Base-by-base conservation (phyloP, 1,284 basidiomycete species). In the Taiwanofungus camphoratus region DNA sequence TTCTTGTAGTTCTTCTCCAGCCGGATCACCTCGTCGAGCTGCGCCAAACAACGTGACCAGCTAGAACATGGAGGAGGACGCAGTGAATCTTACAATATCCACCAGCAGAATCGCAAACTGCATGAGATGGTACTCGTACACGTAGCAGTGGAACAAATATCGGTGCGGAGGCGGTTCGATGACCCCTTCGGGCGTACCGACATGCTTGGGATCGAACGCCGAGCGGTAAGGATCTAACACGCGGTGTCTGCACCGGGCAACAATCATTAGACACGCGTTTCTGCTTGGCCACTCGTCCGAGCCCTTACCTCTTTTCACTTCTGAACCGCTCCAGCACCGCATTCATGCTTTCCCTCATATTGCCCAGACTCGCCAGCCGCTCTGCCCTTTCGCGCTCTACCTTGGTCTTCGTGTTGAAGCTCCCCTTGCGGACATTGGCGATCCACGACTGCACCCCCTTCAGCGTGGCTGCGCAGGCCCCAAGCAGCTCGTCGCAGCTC, bases 221-320 rank as follows among this genome's bases (percentile, higher is more conserved):
- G 71, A 62, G 8, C 73, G 70, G 55, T 88, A 92, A 0, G 88
- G 86, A 41, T 84, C 80, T 2, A 92, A 60, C 11, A 92, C 75
- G 1, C 62, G 61, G 35, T 81, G 69, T 42, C 87, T 84, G 40
- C n/a, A n/a, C n/a, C n/a, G n/a, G n/a, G 2, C 7, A 24, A 48
- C 24, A 32, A 52, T 54, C 21, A 55, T 37, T 35, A 4, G 18
- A 21, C 19, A 23, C 23, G 4, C 23, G 19, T 15, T 21, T 18
- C 18, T 12, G 4, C 11, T 9, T n/a, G 19, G 15, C 21, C 12
- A 12, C 36, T 24, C 37, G 20, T 16, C 18, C 39, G 6, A 42
- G 39, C 1, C 41, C 61, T 23, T n/a, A 82, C 79, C 83, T 69
- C 47, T 70, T 69, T 0, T 71, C 67, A 3, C 65, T 61, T 42